Conservation (phyloP, 2,329 filamentous ascomycete genomes). For the Ophiostoma sp. region DNA sequence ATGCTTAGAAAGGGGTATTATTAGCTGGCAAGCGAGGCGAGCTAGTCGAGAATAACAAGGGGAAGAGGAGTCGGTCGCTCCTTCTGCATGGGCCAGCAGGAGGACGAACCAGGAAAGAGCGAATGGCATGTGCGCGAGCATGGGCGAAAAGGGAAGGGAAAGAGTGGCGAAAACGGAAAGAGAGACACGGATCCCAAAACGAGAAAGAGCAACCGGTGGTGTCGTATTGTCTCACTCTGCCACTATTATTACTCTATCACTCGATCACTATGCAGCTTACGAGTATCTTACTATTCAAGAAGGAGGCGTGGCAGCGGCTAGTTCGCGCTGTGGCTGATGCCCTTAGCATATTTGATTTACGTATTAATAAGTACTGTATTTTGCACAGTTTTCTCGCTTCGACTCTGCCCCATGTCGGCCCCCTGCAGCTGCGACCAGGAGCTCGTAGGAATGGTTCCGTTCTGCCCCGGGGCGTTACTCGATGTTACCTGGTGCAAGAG, state of each 20-base stretch:
- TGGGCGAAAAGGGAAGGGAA: neutral
- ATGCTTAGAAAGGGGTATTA: neutral
- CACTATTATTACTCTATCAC: neutral
- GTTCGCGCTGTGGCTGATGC: neutral
- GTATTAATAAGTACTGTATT: neutral
- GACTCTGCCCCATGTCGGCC: neutral
- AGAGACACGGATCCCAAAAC: neutral
- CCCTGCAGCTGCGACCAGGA: neutral
- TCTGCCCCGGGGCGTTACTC: slow-evolving; percentile 9
- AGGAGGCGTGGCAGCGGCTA: neutral
- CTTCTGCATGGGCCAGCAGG: neutral
- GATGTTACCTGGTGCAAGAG: neutral
- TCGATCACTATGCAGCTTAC: neutral
- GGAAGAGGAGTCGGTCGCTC: neutral
- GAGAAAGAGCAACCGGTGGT: neutral
- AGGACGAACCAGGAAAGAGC: neutral
- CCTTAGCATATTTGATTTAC: neutral
- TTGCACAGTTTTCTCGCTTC: neutral
- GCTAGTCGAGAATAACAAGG: neutral
- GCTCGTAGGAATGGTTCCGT: slow-evolving; percentile 9
- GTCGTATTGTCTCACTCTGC: slow-evolving; percentile 10
- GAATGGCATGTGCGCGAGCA: neutral
- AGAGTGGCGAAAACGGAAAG: neutral
- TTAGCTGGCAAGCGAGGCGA: neutral
- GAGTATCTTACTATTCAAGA: neutral